Conservation (phyloP, 2,329 filamentous ascomycete species). For the Fusarium concolor region DNA sequence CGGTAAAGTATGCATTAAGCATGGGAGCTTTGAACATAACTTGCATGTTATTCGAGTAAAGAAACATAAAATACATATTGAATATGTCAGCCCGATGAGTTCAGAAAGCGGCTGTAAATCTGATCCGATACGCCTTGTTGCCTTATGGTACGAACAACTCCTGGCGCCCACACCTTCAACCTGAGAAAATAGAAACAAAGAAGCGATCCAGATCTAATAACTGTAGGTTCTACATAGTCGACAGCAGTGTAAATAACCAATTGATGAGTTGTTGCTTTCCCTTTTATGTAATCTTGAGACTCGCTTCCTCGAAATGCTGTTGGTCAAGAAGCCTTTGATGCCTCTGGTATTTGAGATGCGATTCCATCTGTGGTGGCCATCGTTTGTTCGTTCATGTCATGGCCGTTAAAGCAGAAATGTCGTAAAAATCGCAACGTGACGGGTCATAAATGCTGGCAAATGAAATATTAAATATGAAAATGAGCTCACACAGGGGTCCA, state of each 20-base stretch:
- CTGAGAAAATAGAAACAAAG: neutral
- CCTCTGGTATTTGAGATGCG: conserved; percentile 7
- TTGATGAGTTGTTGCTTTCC: neutral
- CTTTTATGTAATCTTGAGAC: conserved; percentile 3
- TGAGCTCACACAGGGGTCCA: conserved; percentile 37
- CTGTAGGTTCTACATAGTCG: neutral
- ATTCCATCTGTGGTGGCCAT: conserved; percentile 4
- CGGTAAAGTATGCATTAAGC: neutral
- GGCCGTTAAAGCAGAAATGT: conserved; percentile 9
- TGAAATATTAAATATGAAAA: neutral
- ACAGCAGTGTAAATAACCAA: neutral
- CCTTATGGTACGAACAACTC: neutral
- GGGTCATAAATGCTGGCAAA: conserved; percentile 10
- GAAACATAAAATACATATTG: neutral
- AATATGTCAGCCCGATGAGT: neutral
- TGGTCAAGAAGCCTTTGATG: neutral
- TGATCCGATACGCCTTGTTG: neutral
- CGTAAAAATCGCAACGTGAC: neutral
- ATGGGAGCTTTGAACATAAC: no score
- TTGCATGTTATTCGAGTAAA: no score
- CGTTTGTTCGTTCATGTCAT: conserved; percentile 33
- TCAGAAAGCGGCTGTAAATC: neutral
- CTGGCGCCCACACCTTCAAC: neutral
- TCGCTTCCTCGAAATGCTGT: conserved; percentile 7
- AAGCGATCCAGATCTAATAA: conserved; percentile 5